Base-by-base conservation (phyloP, 257 asterid genomes). In the Solanum tarapatanum region DNA sequence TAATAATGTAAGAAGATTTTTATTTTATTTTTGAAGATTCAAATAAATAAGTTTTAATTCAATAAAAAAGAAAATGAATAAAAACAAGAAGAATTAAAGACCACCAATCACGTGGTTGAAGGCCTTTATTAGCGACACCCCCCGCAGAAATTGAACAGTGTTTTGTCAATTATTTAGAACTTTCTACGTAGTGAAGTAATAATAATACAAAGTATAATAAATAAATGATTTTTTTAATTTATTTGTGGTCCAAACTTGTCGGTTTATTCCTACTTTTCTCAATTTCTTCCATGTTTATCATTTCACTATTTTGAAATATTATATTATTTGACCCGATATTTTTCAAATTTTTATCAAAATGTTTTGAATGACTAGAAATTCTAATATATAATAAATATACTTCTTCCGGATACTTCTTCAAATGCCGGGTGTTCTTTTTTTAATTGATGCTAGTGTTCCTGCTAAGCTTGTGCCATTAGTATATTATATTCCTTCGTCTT, bases 401-500 rank as follows among this genome's bases (percentile, higher is more conserved):
- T 70, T 68, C 74, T 26, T 26, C 74, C 1, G 6, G 74, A 26
- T 68, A 1, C 21, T 68, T 68, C 48, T 41, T 10, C 14, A 41
- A 41, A 41, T 1, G 13, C 48, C 48, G 48, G 14, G 48, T 41
- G 48, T 41, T 41, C 13, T 41, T 41, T 41, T 41, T 41, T 41
- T 10, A 41, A 41, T 10, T 41, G 13, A 41, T 10, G 13, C 13
- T 41, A 41, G 48, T 41, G 13, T 41, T 41, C 14, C 14, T 10
- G 48, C 48, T 41, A 41, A 41, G 48, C 48, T 41, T 41, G 48
- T 41, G 13, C 45, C 45, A 41, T 41, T 41, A 41, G 45, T 41
- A 0, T 9, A 39, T 39, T 0, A 39, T 39, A 39, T 0, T 39
- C 45, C 45, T 9, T 39, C 1, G 45, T 39, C 12, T 39, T 0